Evolutionary conservation across 1,139 yeast species (phyloP).

Genomic region (Geotrichum siamense): DNA sequence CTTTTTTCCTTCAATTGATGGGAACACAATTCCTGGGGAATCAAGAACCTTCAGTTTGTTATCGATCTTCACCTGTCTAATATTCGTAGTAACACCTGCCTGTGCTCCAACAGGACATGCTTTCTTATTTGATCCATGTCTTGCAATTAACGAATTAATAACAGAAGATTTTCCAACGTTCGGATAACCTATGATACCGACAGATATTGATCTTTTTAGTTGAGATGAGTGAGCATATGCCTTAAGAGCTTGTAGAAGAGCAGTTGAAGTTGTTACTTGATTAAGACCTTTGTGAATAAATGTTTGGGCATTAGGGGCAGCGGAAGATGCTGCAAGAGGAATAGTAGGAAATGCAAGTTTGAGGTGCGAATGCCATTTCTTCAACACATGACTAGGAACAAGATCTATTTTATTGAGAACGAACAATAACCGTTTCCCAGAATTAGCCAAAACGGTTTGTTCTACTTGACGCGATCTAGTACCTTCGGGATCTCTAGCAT

Average conservation of each 20-base stretch:
- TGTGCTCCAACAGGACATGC: slow-evolving; percentile 97
- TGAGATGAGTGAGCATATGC: slow-evolving; percentile 77
- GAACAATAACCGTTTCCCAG: slow-evolving; percentile 76
- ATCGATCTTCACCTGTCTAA: slow-evolving; percentile 89
- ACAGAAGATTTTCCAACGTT: slow-evolving; percentile 94
- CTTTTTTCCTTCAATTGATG: slow-evolving; percentile 49
- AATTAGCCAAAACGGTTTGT: slow-evolving; percentile 73
- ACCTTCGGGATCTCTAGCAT: slow-evolving; percentile 95
- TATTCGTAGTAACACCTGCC: slow-evolving; percentile 91
- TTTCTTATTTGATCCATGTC: slow-evolving; percentile 50
- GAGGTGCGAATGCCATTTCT: slow-evolving; percentile 76
- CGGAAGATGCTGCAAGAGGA: slow-evolving; percentile 54
- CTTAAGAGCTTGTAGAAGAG: slow-evolving; percentile 73
- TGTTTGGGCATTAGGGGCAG: slow-evolving; percentile 56
- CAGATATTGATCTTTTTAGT: slow-evolving; percentile 84
- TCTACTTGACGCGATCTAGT: slow-evolving; percentile 91
- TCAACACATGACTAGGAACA: slow-evolving; percentile 74
- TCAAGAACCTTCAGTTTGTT: slow-evolving; percentile 82
- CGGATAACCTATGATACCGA: slow-evolving; percentile 95
- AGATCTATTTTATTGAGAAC: slow-evolving; percentile 88
- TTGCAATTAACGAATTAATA: slow-evolving; percentile 78
- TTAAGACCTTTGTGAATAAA: slow-evolving; percentile 70
- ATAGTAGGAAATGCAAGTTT: slow-evolving; percentile 84
- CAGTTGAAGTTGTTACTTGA: slow-evolving; percentile 61
- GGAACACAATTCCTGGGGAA: slow-evolving; percentile 97